phyloP scores from a whole-genome alignment of 192 early-diverging fungal genomes.

The Ambispora gerdemannii region DNA sequence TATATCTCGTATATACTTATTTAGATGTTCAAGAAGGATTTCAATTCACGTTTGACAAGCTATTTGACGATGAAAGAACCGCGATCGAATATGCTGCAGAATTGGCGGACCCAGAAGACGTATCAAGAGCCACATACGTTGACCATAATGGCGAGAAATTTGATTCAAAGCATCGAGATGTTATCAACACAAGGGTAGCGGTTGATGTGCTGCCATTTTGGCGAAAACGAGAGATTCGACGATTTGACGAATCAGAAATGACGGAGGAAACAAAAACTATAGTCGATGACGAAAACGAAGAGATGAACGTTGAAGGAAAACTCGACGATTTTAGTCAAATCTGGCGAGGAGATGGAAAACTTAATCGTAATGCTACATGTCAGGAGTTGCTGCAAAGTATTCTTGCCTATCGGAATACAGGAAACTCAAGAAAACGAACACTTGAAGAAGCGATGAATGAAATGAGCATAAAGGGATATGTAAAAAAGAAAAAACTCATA shows the following conservation, averaged over 20 bases:
- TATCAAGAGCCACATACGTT: background rate
- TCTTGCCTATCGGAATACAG: too few relatives aligned
- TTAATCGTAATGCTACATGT: too few relatives aligned
- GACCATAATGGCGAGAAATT: conserved; percentile 15
- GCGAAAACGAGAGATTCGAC: background rate
- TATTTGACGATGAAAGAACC: conserved; percentile 8
- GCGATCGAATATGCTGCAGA: conserved; percentile 11
- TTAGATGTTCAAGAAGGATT: background rate
- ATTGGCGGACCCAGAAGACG: background rate
- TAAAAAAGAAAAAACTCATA: too few relatives aligned
- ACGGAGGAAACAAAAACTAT: background rate
- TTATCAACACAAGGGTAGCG: conserved; percentile 1
- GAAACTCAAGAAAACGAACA: too few relatives aligned
- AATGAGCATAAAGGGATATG: too few relatives aligned
- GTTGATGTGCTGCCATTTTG: conserved; percentile 14
- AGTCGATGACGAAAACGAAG: too few relatives aligned
- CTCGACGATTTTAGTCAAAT: too few relatives aligned
- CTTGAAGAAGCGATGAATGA: too few relatives aligned
- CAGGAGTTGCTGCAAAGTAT: too few relatives aligned
- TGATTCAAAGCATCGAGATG: background rate
- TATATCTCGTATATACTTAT: conserved; percentile 24
- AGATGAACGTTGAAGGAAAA: too few relatives aligned
- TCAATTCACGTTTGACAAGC: conserved; percentile 16
- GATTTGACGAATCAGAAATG: background rate
- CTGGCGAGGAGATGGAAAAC: too few relatives aligned